Base-by-base conservation (phyloP, 2,329 filamentous ascomycete species). In the Aspergillus awamori region DNA sequence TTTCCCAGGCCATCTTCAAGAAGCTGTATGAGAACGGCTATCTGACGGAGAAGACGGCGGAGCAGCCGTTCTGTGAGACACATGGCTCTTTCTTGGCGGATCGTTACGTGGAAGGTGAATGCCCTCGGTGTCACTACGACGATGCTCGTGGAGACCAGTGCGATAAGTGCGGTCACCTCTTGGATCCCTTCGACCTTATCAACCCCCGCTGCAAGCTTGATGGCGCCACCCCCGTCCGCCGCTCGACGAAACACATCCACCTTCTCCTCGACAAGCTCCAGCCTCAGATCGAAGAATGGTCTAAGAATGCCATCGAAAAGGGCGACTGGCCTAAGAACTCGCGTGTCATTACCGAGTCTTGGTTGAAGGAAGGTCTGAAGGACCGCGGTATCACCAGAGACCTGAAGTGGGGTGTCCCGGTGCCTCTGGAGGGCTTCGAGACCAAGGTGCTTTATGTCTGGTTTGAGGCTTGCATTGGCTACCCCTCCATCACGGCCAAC, bases 391-490 rank as follows among this genome's bases (percentile, higher is more conserved):
- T 98, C 74, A 97, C 94, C 11, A 84, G 94, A 75, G 94, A 98
- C 81, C 82, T 97, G 62, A 93, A 91, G 75, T 97, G 94, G 94
- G 94, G 94, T 72, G 87, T 86, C 7, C 82, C 84, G 2, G 84
- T 88, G 48, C 83, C 81, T 43, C 79, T 84, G 4, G 81, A 83
- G 30, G 87, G 84, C 11, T 90, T 88, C 69, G 86, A 89, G 65
- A 83, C 89, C 65, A 91, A 91, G 81, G 94, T 97, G 63, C 87
- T 97, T 67, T 97, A 97, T 72, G 93, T 97, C 62, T 91, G 89
- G 92, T 92, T 97, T 74, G 92, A 96, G 74, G 92, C 92, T 58
- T 95, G 91, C 77, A 95, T 97, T 71, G 93, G 93, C 20, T 97
- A 97, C 75, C 89, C 93, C n/a, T 96, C 92, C 1, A 97, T 97